These are phyloP conservation scores for Phytopythium vexans DNA, from an alignment of 352 stramenopile genomes.

Conservation along the genomic window DNA sequence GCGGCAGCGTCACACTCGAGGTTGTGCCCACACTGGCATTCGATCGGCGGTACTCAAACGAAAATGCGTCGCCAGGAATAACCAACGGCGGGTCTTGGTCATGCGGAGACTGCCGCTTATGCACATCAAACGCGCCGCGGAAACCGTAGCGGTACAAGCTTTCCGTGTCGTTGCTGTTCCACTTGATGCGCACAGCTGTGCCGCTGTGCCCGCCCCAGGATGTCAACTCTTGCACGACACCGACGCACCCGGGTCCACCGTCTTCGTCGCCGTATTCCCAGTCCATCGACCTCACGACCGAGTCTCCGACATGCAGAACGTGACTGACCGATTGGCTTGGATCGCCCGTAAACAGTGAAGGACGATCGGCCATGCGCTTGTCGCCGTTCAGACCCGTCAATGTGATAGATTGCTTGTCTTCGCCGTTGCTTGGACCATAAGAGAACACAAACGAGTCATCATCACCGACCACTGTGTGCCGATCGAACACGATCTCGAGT, in stretches of 20 bases:
- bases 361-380: constrained; percentile 15
- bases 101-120: constrained; percentile 17
- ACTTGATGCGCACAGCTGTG: constrained; percentile 56
- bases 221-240: constrained; percentile 51
- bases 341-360: constrained; percentile 41
- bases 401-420: constrained; percentile 2
- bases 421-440: not conserved
- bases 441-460: constrained; percentile 28
- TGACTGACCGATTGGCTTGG: constrained; percentile 15
- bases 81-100: constrained; percentile 33
- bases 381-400: constrained; percentile 37
- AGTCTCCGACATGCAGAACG: constrained; percentile 39
- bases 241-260: constrained; percentile 51
- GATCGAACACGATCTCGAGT: constrained; percentile 72
- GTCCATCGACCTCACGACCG: constrained; percentile 56
- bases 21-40: not conserved
- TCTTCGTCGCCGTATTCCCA: constrained; percentile 80
- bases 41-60: constrained; percentile 20
- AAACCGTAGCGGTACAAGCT: constrained; percentile 64
- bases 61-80: constrained; percentile 36
- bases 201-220: constrained; percentile 44
- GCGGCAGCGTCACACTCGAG: not conserved
- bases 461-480: constrained; percentile 38
- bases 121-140: constrained; percentile 58
- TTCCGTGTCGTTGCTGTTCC: constrained; percentile 31